These are phyloP conservation scores for Phytopythium oedochilum DNA, from an alignment of 352 stramenopile genomes.

Conservation along the genomic window DNA sequence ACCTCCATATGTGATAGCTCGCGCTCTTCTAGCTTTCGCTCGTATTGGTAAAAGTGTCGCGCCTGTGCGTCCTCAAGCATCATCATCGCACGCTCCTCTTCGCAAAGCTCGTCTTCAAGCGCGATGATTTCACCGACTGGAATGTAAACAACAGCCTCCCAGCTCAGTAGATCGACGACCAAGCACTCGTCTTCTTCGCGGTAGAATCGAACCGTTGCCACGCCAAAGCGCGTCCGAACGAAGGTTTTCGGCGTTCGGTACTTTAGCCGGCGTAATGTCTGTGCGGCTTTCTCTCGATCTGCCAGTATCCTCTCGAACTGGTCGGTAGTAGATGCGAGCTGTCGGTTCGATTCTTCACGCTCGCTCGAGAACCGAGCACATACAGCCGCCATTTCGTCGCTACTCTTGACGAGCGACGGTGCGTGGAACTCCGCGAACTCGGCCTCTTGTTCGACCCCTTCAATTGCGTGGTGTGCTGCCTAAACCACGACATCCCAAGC, in stretches of 20 bases:
- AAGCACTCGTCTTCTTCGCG: conserved; percentile 49
- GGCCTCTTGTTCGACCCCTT: conserved; percentile 74
- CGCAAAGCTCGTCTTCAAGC: conserved; percentile 33
- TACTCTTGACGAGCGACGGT: conserved; percentile 52
- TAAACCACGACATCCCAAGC: too few species aligned
- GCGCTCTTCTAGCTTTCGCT: conserved; percentile 12
- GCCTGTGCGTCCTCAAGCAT: conserved; percentile 24
- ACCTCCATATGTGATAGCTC: conserved; percentile 32
- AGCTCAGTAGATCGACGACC: conserved; percentile 34
- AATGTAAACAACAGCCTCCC: conserved; percentile 53
- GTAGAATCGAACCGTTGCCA: conserved; percentile 40
- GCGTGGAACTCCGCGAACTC: conserved; percentile 73
- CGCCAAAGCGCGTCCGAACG: conserved; percentile 42
- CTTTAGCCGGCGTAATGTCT: conserved; percentile 32
- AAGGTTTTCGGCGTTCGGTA: conserved; percentile 32
- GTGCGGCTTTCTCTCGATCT: conserved; percentile 12
- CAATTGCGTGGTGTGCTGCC: conserved; percentile 38
- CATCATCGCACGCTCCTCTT: conserved; percentile 50
- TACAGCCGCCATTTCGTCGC: conserved; percentile 45
- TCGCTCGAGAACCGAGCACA: conserved; percentile 20
- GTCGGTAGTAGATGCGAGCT: conserved; percentile 10
- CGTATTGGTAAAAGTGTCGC: conserved; percentile 15
- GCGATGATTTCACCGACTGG: conserved; percentile 34
- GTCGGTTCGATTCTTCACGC: conserved; percentile 10
- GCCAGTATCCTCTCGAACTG: conserved; percentile 14